Base-by-base conservation (phyloP, 768 basidiomycete species). In the Phaffia australis region DNA sequence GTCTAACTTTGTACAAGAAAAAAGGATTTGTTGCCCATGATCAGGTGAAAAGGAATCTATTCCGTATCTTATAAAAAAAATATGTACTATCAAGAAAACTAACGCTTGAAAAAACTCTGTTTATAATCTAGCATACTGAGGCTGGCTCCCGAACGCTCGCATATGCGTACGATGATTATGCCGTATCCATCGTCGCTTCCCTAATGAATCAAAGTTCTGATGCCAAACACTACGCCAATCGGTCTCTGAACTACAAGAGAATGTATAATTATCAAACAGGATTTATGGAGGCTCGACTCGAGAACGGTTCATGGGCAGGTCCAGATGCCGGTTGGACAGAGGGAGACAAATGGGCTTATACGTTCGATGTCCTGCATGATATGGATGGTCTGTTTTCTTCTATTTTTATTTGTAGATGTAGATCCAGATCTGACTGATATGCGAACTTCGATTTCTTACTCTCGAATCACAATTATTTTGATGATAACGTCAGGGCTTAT, bases 271-370 rank as follows among this genome's bases (percentile, higher is more conserved):
- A 78, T 16, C 77, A 77, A 1, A 87, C 85, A 0, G 85, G 86
- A 1, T 89, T 89, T 73, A 88, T 91, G 86, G 87, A 89, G 72
- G 88, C 87, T 0, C 80, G 85, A 56, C 84, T 85, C 64, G 79
- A 79, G 18, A 80, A 82, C 71, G 87, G 87, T 0, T 75, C 79
- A 15, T 89, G 85, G 85, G 87, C 87, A 3, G 87, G 89, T 11
- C 69, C 71, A 42, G 80, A 81, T 11, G 79, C 76, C 16, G 88
- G 88, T 0, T 91, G 87, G 86, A 90, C 88, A 0, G 88, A 91
- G 74, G 89, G 88, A 47, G 84, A 85, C 71, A 81, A 81, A 73
- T 85, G 84, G 84, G 85, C 85, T 9, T 89, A 89, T 74, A 85
- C 85, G 3, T 85, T 88, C 69, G 85, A 86, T 54, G 86, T 87